These are phyloP conservation scores for Chaetomium fimeti DNA, from an alignment of 495 filamentous ascomycete genomes.

Conservation along the genomic window DNA sequence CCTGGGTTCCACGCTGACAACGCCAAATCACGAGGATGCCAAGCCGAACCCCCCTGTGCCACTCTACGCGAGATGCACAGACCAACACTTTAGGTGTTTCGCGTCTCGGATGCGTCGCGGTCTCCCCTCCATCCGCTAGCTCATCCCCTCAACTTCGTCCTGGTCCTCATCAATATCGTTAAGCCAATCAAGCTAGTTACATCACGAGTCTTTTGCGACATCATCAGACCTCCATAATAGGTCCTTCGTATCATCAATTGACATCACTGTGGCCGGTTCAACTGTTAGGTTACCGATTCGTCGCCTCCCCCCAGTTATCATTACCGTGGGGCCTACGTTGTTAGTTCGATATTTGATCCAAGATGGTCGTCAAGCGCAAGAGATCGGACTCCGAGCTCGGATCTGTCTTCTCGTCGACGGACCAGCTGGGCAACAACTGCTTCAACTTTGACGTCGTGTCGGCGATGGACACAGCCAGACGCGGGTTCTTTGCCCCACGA, in stretches of 20 bases:
- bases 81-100: conserved; percentile 18
- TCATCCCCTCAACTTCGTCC: not conserved
- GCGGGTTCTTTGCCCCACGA: conserved; percentile 27
- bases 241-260: not conserved
- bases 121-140: not conserved
- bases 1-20: conserved; percentile 15
- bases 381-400: conserved; percentile 50
- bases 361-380: conserved; percentile 53
- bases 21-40: conserved; percentile 29
- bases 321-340: not conserved
- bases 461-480: conserved; percentile 27
- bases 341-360: conserved; percentile 15
- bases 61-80: conserved; percentile 17
- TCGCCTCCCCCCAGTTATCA: not conserved
- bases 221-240: too few relatives aligned
- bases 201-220: too few relatives aligned
- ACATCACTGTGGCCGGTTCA: not conserved
- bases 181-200: too few relatives aligned
- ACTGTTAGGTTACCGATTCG: too few relatives aligned
- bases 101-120: conserved; percentile 14
- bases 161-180: too few relatives aligned
- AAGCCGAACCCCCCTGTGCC: not conserved
- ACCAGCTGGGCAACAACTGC: conserved; percentile 27
- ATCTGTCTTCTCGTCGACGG: conserved; percentile 41
- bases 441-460: conserved; percentile 34